Conservation (phyloP, 2,329 filamentous ascomycete species). For the Stachybotrys echinatus region DNA sequence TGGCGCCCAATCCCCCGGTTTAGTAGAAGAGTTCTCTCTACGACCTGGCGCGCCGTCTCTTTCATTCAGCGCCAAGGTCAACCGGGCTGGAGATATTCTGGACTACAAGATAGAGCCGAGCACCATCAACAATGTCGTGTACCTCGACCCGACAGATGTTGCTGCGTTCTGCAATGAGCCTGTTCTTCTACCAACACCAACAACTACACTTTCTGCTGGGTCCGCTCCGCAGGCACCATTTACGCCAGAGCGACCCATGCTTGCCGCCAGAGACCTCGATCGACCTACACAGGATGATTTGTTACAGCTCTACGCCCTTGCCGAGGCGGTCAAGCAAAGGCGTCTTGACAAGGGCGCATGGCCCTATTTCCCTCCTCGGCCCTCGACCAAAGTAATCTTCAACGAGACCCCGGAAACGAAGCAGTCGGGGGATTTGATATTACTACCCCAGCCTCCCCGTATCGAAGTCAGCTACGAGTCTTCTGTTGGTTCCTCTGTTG, state of each 20-base stretch:
- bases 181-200: conserved; percentile 10
- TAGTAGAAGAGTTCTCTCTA: conserved; percentile 51
- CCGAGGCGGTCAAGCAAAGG: conserved; percentile 34
- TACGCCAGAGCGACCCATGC: conserved; percentile 37
- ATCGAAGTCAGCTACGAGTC: conserved; percentile 33
- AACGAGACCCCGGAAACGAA: conserved; percentile 19
- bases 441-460: conserved; percentile 42
- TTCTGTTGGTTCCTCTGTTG: conserved; percentile 26
- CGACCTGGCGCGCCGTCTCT: conserved; percentile 44
- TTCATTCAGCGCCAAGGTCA: conserved; percentile 57
- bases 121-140: conserved; percentile 48
- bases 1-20: conserved; percentile 26
- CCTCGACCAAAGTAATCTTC: conserved; percentile 39
- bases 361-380: conserved; percentile 39
- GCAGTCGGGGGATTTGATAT: conserved; percentile 5
- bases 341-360: conserved; percentile 44
- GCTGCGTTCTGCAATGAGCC: conserved; percentile 35
- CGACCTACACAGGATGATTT: conserved; percentile 39
- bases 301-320: conserved; percentile 40
- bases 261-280: conserved; percentile 34
- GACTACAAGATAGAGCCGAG: conserved; percentile 51
- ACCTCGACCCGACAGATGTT: conserved; percentile 49
- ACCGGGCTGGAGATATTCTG: conserved; percentile 45
- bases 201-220: conserved; percentile 23
- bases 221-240: conserved; percentile 9